Evolutionary conservation across 352 stramenopile species (phyloP), one percentile per base, ranked within the genome.

Genomic region (Globisporangium carolinianum): DNA sequence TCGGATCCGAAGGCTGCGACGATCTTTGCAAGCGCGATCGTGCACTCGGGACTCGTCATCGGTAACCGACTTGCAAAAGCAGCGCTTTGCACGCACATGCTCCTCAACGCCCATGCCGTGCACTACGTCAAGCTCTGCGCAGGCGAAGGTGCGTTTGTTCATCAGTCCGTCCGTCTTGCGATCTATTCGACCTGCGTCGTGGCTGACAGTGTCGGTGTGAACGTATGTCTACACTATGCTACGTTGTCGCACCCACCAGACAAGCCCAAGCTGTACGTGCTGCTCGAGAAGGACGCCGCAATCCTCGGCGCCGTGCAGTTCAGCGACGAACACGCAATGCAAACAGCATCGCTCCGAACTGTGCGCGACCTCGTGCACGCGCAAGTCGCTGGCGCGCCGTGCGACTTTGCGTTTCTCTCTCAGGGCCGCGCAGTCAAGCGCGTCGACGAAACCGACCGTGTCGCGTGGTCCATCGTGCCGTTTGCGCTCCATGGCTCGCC

Each of bases 101-200:
- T 88, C 32, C 71, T 66, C 0, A 67, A 86, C 52, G 57, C 41
- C 5, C 77, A 76, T 50, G 78, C 73, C 4, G 66, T 85, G 57
- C 75, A 88, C 56, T 86, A 86, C 54, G 72, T 69, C 9, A 86
- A 85, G 58, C 73, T 82, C 18, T 88, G 78, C 43, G 83, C 78
- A 10, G 78, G 72, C 0, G 69, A 86, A 69, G 65, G 65, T 76
- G 51, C 12, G 47, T 17, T 7, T 8, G 35, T 7, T 37, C 57
- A 32, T n/a, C 36, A 57, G 37, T 24, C 17, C 24, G 24, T 24
- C 24, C 24, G 24, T 24, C 24, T 24, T 24, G 24, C 24, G 1
- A 2, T 24, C 24, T 24, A 24, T 2, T 24, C 24, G 24, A 24
- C 24, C 24, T 24, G 24, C 24, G 24, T 24, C 24, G 24, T 24